Percentiles rank a stretch among this genome's conserved stretches.
phyloP scores from a whole-genome alignment of 2,329 filamentous ascomycete species.

The Polytolypa hystricis region DNA sequence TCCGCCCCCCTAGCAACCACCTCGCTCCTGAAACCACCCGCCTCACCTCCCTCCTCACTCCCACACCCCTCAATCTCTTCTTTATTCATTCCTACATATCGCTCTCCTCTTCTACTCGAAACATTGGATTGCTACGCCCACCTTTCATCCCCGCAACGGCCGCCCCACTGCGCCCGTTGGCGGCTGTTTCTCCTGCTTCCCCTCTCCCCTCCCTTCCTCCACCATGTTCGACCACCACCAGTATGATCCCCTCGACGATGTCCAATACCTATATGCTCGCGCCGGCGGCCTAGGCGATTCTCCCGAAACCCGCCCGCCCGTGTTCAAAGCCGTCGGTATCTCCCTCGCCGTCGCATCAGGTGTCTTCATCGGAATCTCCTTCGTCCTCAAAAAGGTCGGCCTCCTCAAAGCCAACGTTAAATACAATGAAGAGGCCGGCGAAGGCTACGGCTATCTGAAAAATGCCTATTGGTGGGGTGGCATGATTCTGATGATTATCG shows the following conservation, averaged over 20 bases:
- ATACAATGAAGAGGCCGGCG: slow-evolving; percentile 89
- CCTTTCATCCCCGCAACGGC: not conserved
- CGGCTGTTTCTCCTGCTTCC: not conserved
- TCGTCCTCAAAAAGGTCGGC: slow-evolving; percentile 90
- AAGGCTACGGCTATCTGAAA: slow-evolving; percentile 95
- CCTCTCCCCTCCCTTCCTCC: not conserved
- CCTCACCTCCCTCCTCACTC: slow-evolving; percentile 3
- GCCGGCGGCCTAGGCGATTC: slow-evolving; percentile 21
- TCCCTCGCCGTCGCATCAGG: slow-evolving; percentile 76
- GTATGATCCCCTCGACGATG: slow-evolving; percentile 32
- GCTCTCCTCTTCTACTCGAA: not conserved
- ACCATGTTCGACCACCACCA: slow-evolving; percentile 38
- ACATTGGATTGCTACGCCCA: not conserved
- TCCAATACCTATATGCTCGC: slow-evolving; percentile 36
- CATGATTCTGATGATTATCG: slow-evolving; percentile 94
- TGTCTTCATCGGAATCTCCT: slow-evolving; percentile 85
- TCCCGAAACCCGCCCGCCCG: slow-evolving; percentile 36
- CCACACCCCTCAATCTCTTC: slow-evolving; percentile 6
- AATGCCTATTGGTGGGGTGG: slow-evolving; percentile 91
- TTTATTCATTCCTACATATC: slow-evolving; percentile 11
- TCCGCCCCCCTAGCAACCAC: too few relatives aligned
- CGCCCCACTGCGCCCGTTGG: not conserved
- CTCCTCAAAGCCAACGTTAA: slow-evolving; percentile 87
- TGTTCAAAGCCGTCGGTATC: slow-evolving; percentile 81
- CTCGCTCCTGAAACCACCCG: slow-evolving; percentile 3